These are phyloP conservation scores for Diaporthe destruens DNA, from an alignment of 2,329 filamentous ascomycete species.

Conservation along the genomic window DNA sequence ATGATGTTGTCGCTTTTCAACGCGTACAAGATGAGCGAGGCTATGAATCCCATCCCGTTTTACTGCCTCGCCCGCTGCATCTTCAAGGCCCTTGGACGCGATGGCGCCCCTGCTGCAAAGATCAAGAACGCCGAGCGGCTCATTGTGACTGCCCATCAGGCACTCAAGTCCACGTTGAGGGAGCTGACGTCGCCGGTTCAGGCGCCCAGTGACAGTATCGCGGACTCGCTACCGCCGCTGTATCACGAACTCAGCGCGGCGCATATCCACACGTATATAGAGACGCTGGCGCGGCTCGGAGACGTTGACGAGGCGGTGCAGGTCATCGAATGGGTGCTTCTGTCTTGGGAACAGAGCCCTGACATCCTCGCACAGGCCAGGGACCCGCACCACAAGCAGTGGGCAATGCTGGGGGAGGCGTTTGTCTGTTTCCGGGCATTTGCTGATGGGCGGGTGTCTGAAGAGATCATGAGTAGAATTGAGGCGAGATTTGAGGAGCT, in stretches of 20 bases:
- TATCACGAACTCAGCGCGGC: conserved; percentile 59
- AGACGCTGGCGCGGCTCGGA: conserved; percentile 71
- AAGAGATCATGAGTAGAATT: conserved; percentile 50
- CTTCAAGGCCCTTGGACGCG: conserved; percentile 48
- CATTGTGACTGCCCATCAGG: conserved; percentile 40
- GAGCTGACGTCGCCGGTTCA: conserved; percentile 47
- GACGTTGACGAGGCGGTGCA: conserved; percentile 70
- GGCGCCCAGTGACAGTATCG: conserved; percentile 42
- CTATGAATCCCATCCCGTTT: conserved; percentile 53
- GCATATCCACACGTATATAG: conserved; percentile 71
- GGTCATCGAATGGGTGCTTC: conserved; percentile 70
- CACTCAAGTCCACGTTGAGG: conserved; percentile 42
- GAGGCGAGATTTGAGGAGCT: conserved; percentile 47
- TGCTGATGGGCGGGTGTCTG: conserved; percentile 57
- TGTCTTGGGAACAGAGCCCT: conserved; percentile 55
- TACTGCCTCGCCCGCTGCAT: conserved; percentile 52
- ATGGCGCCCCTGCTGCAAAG: background rate
- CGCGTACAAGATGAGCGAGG: conserved; percentile 47
- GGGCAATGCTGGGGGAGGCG: conserved; percentile 48
- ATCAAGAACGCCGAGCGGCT: conserved; percentile 28
- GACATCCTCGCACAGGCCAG: conserved; percentile 53
- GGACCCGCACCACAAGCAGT: conserved; percentile 52
- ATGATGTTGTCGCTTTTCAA: conserved; percentile 51
- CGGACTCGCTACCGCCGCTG: conserved; percentile 45
- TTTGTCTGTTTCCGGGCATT: conserved; percentile 60